A percentile compares a stretch with the other conserved stretches of the same genome.
Evolutionary conservation across 306 rosid species (phyloP).

Genomic region (Vigna reflexopilosa): DNA sequence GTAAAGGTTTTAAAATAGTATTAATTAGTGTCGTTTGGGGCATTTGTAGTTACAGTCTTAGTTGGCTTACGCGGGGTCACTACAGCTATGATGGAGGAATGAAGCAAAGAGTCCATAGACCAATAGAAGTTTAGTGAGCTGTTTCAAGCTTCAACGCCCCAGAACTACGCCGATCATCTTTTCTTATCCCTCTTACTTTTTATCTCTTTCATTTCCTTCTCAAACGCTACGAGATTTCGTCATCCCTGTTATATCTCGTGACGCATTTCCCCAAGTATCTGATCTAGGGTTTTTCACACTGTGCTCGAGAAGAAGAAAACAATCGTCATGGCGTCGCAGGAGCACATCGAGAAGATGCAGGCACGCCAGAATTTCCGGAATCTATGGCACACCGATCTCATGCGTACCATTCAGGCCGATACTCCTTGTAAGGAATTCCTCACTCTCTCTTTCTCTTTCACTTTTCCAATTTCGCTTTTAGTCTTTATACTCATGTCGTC

Average conservation of each 20-base stretch:
- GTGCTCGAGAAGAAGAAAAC: neutral
- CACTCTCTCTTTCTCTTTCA: neutral
- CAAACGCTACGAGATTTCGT: neutral
- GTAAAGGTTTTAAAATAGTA: too few species aligned
- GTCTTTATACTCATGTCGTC: constrained; percentile 13
- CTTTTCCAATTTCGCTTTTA: neutral
- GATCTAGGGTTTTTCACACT: constrained; percentile 20
- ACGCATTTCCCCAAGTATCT: neutral
- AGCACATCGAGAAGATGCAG: constrained; percentile 77
- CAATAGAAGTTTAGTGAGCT: neutral
- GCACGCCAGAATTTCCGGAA: constrained; percentile 79
- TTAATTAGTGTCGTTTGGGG: neutral
- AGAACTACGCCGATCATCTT: neutral
- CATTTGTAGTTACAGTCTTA: neutral
- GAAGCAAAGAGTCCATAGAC: neutral
- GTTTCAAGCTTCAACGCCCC: neutral
- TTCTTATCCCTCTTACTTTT: neutral
- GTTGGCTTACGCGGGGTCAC: neutral
- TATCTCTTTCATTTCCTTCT: neutral
- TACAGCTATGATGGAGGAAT: neutral
- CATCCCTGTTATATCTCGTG: neutral
- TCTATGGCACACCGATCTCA: constrained; percentile 84
- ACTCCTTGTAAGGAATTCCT: constrained; percentile 63
- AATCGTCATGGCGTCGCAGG: constrained; percentile 63
- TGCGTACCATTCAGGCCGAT: constrained; percentile 68